These are phyloP conservation scores for Phytophthora syringae DNA, from an alignment of 352 stramenopile genomes.

Conservation along the genomic window DNA sequence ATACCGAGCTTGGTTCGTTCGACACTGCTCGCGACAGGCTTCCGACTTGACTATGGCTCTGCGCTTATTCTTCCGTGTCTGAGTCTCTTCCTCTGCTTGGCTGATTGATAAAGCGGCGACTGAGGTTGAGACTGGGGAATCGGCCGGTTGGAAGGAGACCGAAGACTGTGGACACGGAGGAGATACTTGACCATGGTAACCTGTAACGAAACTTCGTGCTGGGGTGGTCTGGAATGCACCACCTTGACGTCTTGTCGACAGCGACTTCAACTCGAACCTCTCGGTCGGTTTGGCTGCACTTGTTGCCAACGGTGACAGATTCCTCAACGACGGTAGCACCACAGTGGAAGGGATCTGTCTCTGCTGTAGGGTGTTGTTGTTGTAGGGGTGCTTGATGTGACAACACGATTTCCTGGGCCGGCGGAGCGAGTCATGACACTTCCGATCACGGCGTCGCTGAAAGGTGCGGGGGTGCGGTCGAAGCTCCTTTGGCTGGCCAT, in stretches of 20 bases:
- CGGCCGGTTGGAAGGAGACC: neutral
- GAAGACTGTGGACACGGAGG: neutral
- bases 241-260: constrained; percentile 19
- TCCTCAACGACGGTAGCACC: constrained; percentile 23
- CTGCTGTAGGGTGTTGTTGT: constrained; percentile 3
- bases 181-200: neutral
- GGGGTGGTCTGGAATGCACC: neutral
- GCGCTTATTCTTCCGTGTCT: constrained; percentile 40
- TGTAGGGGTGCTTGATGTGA: constrained; percentile 4
- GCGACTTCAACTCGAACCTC: constrained; percentile 11
- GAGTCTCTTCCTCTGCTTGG: neutral
- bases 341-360: constrained; percentile 6
- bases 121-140: constrained; percentile 26
- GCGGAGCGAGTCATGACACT: constrained; percentile 27
- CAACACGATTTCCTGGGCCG: constrained; percentile 2
- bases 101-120: constrained; percentile 28
- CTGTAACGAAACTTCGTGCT: constrained; percentile 2
- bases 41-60: constrained; percentile 46
- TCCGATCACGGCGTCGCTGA: constrained; percentile 42
- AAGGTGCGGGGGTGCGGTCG: constrained; percentile 19
- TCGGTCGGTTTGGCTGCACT: constrained; percentile 16
- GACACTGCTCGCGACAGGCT: constrained; percentile 59
- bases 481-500: constrained; percentile 32
- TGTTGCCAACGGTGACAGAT: constrained; percentile 23
- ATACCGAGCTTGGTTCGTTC: constrained; percentile 64